Conservation (phyloP, 2,329 filamentous ascomycete genomes). For the Penicillium sp. region DNA sequence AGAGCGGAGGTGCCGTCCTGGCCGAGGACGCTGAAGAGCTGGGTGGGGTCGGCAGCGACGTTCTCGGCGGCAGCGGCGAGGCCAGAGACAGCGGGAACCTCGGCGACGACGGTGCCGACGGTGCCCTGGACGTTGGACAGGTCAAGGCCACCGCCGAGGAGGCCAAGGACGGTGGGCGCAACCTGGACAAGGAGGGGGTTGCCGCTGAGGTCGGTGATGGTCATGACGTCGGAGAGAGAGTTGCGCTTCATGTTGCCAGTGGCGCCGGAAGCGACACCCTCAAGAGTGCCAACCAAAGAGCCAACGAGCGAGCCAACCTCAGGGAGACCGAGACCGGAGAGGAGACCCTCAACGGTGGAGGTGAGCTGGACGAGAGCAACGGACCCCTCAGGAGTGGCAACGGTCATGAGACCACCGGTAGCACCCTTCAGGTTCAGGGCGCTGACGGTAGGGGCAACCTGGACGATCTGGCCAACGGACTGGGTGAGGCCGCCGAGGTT, state of each 20-base stretch:
- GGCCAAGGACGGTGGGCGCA: constrained; percentile 12
- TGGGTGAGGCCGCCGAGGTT: constrained; percentile 15
- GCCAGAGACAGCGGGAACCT: constrained; percentile 12
- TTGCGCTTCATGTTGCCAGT: constrained; percentile 14
- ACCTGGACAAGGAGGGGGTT: constrained; percentile 17
- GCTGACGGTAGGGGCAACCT: constrained; percentile 19
- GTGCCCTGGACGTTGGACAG: constrained; percentile 17
- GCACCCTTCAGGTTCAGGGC: constrained; percentile 23
- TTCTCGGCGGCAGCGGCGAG: constrained; percentile 15
- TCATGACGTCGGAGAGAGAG: constrained; percentile 13
- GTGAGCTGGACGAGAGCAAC: constrained; percentile 21
- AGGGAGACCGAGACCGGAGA: constrained; percentile 17
- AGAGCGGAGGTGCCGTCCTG: constrained; percentile 17
- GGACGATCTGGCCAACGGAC: constrained; percentile 22
- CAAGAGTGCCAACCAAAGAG: constrained; percentile 19
- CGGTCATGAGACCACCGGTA: constrained; percentile 27
- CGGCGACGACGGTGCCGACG: constrained; percentile 21
- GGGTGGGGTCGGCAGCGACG: constrained; percentile 17
- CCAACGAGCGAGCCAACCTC: constrained; percentile 19
- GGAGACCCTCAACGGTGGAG: constrained; percentile 15
- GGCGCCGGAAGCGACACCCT: constrained; percentile 9
- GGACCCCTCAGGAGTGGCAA: constrained; percentile 25
- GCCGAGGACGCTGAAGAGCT: constrained; percentile 20
- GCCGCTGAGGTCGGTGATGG: constrained; percentile 18
- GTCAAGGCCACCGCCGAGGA: constrained; percentile 16